Percentiles rank a stretch among this genome's conserved stretches.
Conservation (phyloP, 176 grass and related monocot species). For the Raddia distichophylla region DNA sequence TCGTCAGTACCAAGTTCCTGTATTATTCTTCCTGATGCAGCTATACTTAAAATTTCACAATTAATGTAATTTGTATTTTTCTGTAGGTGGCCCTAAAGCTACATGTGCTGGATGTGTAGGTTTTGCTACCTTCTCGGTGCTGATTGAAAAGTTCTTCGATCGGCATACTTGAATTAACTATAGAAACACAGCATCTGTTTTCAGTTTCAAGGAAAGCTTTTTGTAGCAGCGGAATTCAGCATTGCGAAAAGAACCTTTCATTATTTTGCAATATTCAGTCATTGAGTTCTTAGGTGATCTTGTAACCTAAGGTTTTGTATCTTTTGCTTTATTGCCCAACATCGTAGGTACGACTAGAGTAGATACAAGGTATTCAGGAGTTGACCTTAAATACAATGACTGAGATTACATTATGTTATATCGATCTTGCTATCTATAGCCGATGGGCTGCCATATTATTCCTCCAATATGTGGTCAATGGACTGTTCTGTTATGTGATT, state of each 20-base stretch:
- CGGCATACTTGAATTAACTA: slow-evolving; percentile 60
- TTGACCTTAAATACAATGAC: neutral
- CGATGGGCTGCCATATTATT: slow-evolving; percentile 11
- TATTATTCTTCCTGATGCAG: neutral
- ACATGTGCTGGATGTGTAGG: slow-evolving; percentile 85
- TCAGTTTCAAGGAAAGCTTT: slow-evolving; percentile 25
- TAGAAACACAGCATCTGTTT: neutral
- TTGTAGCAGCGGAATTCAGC: slow-evolving; percentile 37
- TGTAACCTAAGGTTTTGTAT: slow-evolving; percentile 21
- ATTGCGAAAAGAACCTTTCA: neutral
- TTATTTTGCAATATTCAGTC: slow-evolving; percentile 31
- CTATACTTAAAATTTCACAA: slow-evolving; percentile 17
- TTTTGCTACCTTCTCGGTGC: slow-evolving; percentile 90
- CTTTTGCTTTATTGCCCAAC: neutral
- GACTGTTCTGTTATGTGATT: neutral
- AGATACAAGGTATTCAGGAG: neutral
- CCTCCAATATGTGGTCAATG: neutral
- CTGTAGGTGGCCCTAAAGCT: slow-evolving; percentile 88
- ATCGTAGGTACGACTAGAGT: slow-evolving; percentile 2
- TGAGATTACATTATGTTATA: neutral
- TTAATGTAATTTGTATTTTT: slow-evolving; percentile 37
- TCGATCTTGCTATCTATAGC: neutral
- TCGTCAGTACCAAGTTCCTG: neutral
- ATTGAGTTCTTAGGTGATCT: slow-evolving; percentile 15
- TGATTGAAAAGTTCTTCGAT: slow-evolving; percentile 94